phyloP scores from a whole-genome alignment of 2,329 filamentous ascomycete species.

The Pseudocercospora pini-densiflorae region DNA sequence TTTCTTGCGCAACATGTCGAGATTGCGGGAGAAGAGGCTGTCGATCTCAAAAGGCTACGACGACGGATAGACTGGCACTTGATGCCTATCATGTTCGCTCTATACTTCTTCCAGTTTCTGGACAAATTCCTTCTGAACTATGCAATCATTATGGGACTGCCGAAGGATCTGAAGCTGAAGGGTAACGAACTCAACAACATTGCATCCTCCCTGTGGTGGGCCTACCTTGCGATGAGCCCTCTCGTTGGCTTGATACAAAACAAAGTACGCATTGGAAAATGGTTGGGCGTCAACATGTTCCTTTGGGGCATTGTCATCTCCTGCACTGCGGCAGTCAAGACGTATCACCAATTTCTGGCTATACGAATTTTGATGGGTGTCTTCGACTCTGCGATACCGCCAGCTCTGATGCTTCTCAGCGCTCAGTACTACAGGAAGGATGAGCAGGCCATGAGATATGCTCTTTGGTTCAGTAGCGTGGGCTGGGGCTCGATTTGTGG shows the following conservation, averaged over 20 bases:
- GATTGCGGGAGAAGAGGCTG: slow-evolving; percentile 13
- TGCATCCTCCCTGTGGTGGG: slow-evolving; percentile 25
- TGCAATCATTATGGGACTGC: slow-evolving; percentile 65
- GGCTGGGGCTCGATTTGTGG: slow-evolving; percentile 62
- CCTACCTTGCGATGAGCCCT: slow-evolving; percentile 22
- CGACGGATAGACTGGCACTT: slow-evolving; percentile 28
- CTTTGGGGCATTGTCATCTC: slow-evolving; percentile 22
- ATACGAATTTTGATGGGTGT: slow-evolving; percentile 26
- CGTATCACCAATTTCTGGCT: slow-evolving; percentile 30
- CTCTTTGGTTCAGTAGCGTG: slow-evolving; percentile 68
- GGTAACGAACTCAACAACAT: slow-evolving; percentile 29
- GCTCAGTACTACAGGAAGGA: slow-evolving; percentile 34
- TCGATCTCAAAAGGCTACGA: slow-evolving; percentile 21
- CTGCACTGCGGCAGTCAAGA: slow-evolving; percentile 24
- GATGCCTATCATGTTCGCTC: slow-evolving; percentile 19
- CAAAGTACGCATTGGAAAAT: slow-evolving; percentile 45
- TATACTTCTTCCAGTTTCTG: slow-evolving; percentile 21
- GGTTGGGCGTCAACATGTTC: slow-evolving; percentile 20
- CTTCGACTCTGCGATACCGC: slow-evolving; percentile 21
- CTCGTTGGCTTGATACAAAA: slow-evolving; percentile 39
- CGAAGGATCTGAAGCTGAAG: slow-evolving; percentile 25
- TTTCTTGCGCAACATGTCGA: slow-evolving; percentile 17
- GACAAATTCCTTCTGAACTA: slow-evolving; percentile 67
- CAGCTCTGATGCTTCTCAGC: slow-evolving; percentile 25
- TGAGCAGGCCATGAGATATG: slow-evolving; percentile 68